phyloP scores from a whole-genome alignment of 2,329 filamentous ascomycete genomes.

The Ceratocystis destructans region DNA sequence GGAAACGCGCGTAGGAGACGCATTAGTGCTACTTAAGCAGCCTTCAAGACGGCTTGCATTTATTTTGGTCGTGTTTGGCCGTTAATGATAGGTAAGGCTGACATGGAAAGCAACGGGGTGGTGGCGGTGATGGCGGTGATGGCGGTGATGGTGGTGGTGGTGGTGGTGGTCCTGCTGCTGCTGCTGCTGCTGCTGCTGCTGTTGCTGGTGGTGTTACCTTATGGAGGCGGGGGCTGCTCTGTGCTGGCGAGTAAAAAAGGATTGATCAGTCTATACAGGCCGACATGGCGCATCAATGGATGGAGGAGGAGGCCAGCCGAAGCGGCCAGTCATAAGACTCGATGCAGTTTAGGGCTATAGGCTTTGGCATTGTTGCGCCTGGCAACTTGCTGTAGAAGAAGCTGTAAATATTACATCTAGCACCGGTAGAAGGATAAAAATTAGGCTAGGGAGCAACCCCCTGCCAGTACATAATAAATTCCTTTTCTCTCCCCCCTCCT shows the following conservation, averaged over 20 bases:
- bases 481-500: not conserved
- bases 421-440: not conserved
- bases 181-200: too few relatives aligned
- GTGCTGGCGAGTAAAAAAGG: not conserved
- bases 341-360: too few relatives aligned
- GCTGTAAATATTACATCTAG: not conserved
- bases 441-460: constrained; percentile 5
- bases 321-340: too few relatives aligned
- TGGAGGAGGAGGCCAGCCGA: too few relatives aligned
- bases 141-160: too few relatives aligned
- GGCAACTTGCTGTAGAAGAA: not conserved
- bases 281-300: too few relatives aligned
- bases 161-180: too few relatives aligned
- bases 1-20: not conserved
- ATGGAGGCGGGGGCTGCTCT: constrained; percentile 4
- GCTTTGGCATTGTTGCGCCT: constrained; percentile 8
- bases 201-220: not conserved
- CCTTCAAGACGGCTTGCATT: too few relatives aligned
- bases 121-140: too few relatives aligned
- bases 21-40: not conserved
- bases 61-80: not conserved
- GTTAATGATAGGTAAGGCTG: not conserved
- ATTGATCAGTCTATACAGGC: not conserved
- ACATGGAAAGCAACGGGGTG: too few relatives aligned
- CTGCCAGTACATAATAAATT: not conserved